Conservation (phyloP, 163 green algal genomes). For the Dunaliella salina region DNA sequence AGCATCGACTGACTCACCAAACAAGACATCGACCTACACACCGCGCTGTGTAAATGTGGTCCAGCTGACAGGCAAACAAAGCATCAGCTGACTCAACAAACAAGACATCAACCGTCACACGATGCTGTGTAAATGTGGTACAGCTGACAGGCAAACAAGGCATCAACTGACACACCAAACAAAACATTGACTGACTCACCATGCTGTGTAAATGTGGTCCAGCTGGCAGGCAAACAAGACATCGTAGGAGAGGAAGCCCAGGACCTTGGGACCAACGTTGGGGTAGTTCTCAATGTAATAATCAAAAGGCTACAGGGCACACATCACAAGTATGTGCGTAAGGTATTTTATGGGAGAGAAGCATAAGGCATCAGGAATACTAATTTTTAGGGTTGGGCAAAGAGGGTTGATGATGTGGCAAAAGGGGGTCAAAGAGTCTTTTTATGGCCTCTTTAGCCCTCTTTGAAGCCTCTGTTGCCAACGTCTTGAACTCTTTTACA, state of each 20-base stretch:
- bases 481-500: too few relatives aligned
- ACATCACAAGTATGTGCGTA: too few relatives aligned
- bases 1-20: too few relatives aligned
- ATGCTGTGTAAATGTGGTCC: constrained; percentile 92
- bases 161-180: constrained; percentile 54
- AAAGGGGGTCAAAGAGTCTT: too few relatives aligned
- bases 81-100: constrained; percentile 61
- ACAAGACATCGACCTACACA: too few relatives aligned
- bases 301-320: constrained; percentile 36
- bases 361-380: too few relatives aligned
- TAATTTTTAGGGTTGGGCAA: too few relatives aligned
- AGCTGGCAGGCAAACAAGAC: constrained; percentile 72
- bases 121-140: constrained; percentile 96
- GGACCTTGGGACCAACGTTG: constrained; percentile 52
- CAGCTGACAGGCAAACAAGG: constrained; percentile 72
- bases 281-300: constrained; percentile 90
- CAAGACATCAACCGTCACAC: too few relatives aligned
- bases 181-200: constrained; percentile 14
- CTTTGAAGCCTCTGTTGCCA: too few relatives aligned
- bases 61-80: constrained; percentile 71
- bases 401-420: too few relatives aligned
- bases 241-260: constrained; percentile 80
- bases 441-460: too few relatives aligned
- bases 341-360: too few relatives aligned
- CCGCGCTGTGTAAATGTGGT: constrained; percentile 96